Percentiles rank a stretch among this genome's conserved stretches.
phyloP scores from a whole-genome alignment of 1,284 basidiomycete species.

The Chalciporus piperatoides region DNA sequence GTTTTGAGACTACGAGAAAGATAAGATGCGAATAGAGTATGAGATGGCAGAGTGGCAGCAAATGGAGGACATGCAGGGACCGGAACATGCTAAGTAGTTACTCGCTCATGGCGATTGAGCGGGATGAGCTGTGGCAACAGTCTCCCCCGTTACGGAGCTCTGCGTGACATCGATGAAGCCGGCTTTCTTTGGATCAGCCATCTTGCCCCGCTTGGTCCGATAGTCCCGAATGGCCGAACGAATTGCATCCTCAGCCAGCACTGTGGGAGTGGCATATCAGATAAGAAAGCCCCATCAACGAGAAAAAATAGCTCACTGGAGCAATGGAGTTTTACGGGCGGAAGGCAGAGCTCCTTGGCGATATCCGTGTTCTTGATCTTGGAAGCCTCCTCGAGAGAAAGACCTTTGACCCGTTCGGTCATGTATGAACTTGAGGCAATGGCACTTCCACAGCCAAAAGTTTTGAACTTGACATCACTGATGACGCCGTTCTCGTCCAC shows the following conservation, averaged over 20 bases:
- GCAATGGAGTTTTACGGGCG: conserved; percentile 94
- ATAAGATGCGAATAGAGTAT: conserved; percentile 16
- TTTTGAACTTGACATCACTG: conserved; percentile 98
- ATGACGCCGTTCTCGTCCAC: conserved; percentile 95
- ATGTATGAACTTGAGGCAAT: conserved; percentile 97
- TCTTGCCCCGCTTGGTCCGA: conserved; percentile 66
- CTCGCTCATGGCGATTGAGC: conserved; percentile 31
- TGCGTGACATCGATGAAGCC: conserved; percentile 80
- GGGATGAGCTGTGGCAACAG: conserved; percentile 62
- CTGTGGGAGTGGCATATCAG: conserved; percentile 38
- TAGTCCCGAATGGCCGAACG: conserved; percentile 93
- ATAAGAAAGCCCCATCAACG: conserved; percentile 11
- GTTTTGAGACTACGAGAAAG: conserved; percentile 13
- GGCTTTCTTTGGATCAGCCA: conserved; percentile 48
- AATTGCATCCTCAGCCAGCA: conserved; percentile 99
- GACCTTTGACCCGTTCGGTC: conserved; percentile 97
- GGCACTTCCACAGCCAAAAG: conserved; percentile 95
- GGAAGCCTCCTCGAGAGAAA: conserved; percentile 91
- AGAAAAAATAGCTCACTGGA: conserved; percentile 55
- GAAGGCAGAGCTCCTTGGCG: conserved; percentile 92
- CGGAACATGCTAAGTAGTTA: conserved; percentile 2
- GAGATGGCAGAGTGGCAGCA: conserved; percentile 5
- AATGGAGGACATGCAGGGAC: background rate
- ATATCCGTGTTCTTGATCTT: conserved; percentile 99
- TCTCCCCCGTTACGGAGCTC: conserved; percentile 60